Percentiles rank a stretch among this genome's conserved stretches.
These are phyloP conservation scores for Moricandia moricandioides DNA, from an alignment of 345 rosid genomes.

Conservation along the genomic window DNA sequence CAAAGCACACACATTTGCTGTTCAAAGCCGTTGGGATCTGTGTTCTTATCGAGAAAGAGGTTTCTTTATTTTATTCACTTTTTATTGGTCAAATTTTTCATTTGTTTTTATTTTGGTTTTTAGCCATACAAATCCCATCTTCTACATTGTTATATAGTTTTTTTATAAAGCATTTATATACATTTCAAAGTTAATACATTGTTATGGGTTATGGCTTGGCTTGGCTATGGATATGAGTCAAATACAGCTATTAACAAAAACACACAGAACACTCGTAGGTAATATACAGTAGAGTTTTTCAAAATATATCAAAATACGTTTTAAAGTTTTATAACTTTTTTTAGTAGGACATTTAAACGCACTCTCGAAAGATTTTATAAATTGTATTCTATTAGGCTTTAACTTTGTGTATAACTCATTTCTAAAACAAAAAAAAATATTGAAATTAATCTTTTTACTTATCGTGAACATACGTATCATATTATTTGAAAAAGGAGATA, in stretches of 20 bases:
- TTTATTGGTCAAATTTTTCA: not conserved
- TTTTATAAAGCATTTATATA: slow-evolving; percentile 9
- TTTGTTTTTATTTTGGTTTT: slow-evolving; percentile 12
- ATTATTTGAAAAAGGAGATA: not conserved
- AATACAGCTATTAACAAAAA: not conserved
- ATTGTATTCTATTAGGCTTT: not conserved
- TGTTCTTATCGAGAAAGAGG: slow-evolving; percentile 72
- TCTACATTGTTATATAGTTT: not conserved
- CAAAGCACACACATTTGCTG: slow-evolving; percentile 55
- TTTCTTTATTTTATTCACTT: slow-evolving; percentile 35
- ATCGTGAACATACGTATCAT: slow-evolving; percentile 1
- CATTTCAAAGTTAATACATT: slow-evolving; percentile 13
- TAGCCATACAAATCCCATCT: slow-evolving; percentile 30
- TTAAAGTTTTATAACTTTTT: not conserved
- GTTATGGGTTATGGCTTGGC: not conserved
- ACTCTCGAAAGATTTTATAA: slow-evolving; percentile 17
- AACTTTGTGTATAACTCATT: not conserved
- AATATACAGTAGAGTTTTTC: not conserved
- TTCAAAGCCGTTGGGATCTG: slow-evolving; percentile 93
- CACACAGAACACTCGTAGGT: not conserved
- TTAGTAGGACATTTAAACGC: slow-evolving; percentile 20
- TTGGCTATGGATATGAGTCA: not conserved
- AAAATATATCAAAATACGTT: not conserved
- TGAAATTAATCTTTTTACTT: not conserved
- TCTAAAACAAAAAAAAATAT: not conserved